These are phyloP conservation scores for Ceratobasidium sp. DNA, from an alignment of 1,284 basidiomycete genomes.

Conservation along the genomic window DNA sequence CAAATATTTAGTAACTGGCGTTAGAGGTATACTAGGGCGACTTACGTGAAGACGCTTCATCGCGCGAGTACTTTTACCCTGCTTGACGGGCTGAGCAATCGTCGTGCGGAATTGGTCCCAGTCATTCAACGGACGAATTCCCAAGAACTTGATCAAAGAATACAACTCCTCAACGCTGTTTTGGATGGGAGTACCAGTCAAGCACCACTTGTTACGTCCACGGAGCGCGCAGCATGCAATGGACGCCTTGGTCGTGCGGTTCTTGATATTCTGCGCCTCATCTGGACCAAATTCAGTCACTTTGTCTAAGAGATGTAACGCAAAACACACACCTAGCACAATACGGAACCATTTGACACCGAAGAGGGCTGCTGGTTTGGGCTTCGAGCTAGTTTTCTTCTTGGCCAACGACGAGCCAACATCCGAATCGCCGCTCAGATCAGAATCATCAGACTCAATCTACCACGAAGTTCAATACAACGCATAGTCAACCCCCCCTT, in stretches of 20 bases:
- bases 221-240: slow-evolving; percentile 83
- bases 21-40: slow-evolving; percentile 1
- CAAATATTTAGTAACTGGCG: not conserved
- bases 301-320: not conserved
- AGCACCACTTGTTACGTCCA: slow-evolving; percentile 86
- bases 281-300: slow-evolving; percentile 62
- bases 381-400: slow-evolving; percentile 44
- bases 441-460: slow-evolving; percentile 45
- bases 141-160: slow-evolving; percentile 89
- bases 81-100: slow-evolving; percentile 84
- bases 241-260: slow-evolving; percentile 83
- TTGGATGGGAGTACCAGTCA: slow-evolving; percentile 93
- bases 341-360: slow-evolving; percentile 85
- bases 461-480: slow-evolving; percentile 57
- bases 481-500: too few species aligned
- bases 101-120: slow-evolving; percentile 81
- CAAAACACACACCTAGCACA: slow-evolving; percentile 71
- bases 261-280: slow-evolving; percentile 98
- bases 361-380: slow-evolving; percentile 67
- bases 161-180: slow-evolving; percentile 92
- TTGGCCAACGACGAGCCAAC: slow-evolving; percentile 23
- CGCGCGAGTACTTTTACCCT: slow-evolving; percentile 72
- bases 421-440: slow-evolving; percentile 39
- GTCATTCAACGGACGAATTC: slow-evolving; percentile 83
- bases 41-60: slow-evolving; percentile 85